Evolutionary conservation across 2,329 filamentous ascomycete species (phyloP), one percentile per base, ranked within the genome.

Genomic region (Aspergillus carbonarius): DNA sequence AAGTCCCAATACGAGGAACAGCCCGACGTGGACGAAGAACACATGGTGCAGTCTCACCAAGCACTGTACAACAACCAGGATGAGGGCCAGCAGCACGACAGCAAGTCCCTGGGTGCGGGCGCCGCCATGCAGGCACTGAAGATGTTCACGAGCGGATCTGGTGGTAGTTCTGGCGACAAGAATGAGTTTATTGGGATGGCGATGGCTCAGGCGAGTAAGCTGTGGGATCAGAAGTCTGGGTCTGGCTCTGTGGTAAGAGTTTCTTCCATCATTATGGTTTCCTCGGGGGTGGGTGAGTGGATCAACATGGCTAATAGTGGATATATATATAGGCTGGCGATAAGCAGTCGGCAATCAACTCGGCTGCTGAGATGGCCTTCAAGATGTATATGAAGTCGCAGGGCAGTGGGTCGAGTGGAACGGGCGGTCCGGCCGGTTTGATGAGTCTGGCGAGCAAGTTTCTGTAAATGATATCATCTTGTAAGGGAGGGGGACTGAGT

Each of bases 381-480:
- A 92, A 96, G 84, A 89, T 96, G 85, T 96, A 93, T 76, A 79
- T 96, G 80, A 93, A 96, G 84, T 86, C 84, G 67, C 83, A 92
- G 72, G 83, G 83, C 18, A 75, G 81, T 63, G 78, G 81, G 35
- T 74, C 78, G n/a, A 69, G 76, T 20, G 75, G 76, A 1, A 74
- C 75, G n/a, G 78, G 78, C 42, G 78, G 78, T 48, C 70, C 79
- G 13, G 74, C 81, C 60, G 82, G 84, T 1, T 68, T 88, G 59
- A 80, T 87, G 77, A 75, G 76, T 55, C 65, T 87, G 70, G 86
- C 86, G 8, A 82, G 81, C 72, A 88, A 88, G 75, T 88, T 89
- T 71, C 64, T 87, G 52, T 68, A 62, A 25, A 48, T 32, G 30
- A 39, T 27, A n/a, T 34, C 2, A 23, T 10, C 9, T 2, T 5